Evolutionary conservation across 2,329 filamentous ascomycete species (phyloP).

Genomic region (Orbilia oligospora): DNA sequence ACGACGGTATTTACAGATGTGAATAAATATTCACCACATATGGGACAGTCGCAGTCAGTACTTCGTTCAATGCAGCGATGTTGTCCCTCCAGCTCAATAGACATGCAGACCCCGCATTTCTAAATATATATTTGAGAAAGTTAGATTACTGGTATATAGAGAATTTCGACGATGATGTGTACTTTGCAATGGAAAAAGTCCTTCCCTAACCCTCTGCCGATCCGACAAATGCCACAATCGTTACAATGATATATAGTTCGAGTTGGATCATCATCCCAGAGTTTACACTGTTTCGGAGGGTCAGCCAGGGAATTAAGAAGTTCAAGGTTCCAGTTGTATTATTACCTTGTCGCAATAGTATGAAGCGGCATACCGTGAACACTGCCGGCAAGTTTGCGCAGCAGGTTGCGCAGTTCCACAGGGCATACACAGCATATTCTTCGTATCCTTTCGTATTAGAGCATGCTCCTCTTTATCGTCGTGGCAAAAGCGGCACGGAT

Average conservation of each 20-base stretch:
- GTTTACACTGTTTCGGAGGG: conserved; percentile 75
- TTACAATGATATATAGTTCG: conserved; percentile 96
- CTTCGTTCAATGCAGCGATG: conserved; percentile 96
- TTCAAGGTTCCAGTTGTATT: conserved; percentile 14
- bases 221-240: conserved; percentile 94
- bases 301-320: neutral
- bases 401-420: conserved; percentile 88
- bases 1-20: conserved; percentile 89
- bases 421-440: conserved; percentile 97
- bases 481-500: conserved; percentile 94
- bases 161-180: conserved; percentile 63
- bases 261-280: conserved; percentile 93
- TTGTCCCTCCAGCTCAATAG: conserved; percentile 84
- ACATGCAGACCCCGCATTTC: conserved; percentile 94
- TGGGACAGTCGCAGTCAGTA: conserved; percentile 95
- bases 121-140: conserved; percentile 65
- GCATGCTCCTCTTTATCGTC: conserved; percentile 84
- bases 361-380: conserved; percentile 82
- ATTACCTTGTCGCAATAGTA: conserved; percentile 85
- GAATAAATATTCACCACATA: conserved; percentile 97
- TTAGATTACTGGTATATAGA: conserved; percentile 15
- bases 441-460: conserved; percentile 84
- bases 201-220: conserved; percentile 90
- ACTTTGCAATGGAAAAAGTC: conserved; percentile 99
- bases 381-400: conserved; percentile 81